Conservation (phyloP, 768 basidiomycete genomes). For the Boletus barrowsii region DNA sequence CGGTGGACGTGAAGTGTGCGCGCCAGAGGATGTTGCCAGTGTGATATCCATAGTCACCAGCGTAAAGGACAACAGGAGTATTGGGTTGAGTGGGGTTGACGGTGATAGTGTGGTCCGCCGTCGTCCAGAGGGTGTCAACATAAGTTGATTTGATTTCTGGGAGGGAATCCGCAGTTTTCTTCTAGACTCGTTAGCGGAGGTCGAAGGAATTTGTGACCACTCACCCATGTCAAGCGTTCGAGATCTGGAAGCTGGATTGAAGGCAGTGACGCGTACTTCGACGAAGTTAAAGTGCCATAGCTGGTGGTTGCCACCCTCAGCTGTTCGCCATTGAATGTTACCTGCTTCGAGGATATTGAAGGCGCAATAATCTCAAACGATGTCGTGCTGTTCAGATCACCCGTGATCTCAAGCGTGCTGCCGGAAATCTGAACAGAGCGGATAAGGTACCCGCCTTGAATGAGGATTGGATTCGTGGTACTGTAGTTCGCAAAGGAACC, state of each 20-base stretch:
- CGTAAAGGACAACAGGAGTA: slow-evolving; percentile 44
- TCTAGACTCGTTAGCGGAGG: slow-evolving; percentile 1
- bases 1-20: slow-evolving; percentile 47
- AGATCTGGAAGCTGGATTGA: slow-evolving; percentile 19
- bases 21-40: slow-evolving; percentile 53
- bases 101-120: slow-evolving; percentile 40
- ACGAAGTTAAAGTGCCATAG: slow-evolving; percentile 40
- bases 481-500: slow-evolving; percentile 35
- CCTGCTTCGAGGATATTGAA: slow-evolving; percentile 33
- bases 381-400: slow-evolving; percentile 43
- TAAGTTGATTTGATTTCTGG: slow-evolving; percentile 40
- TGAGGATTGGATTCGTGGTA: slow-evolving; percentile 42
- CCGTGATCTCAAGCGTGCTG: slow-evolving; percentile 39
- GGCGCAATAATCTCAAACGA: slow-evolving; percentile 49
- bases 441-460: slow-evolving; percentile 49
- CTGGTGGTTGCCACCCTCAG: slow-evolving; percentile 35
- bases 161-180: slow-evolving; percentile 25
- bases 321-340: slow-evolving; percentile 43
- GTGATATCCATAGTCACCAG: slow-evolving; percentile 50
- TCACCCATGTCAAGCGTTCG: slow-evolving; percentile 18
- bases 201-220: background rate
- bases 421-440: slow-evolving; percentile 37
- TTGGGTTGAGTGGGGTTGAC: slow-evolving; percentile 38
- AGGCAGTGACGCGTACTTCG: slow-evolving; percentile 12
- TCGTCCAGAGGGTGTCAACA: slow-evolving; percentile 43